Percentiles rank a stretch among this genome's conserved stretches.
Evolutionary conservation across 352 stramenopile genomes (phyloP).

Genomic region (Phytopythium vexans): DNA sequence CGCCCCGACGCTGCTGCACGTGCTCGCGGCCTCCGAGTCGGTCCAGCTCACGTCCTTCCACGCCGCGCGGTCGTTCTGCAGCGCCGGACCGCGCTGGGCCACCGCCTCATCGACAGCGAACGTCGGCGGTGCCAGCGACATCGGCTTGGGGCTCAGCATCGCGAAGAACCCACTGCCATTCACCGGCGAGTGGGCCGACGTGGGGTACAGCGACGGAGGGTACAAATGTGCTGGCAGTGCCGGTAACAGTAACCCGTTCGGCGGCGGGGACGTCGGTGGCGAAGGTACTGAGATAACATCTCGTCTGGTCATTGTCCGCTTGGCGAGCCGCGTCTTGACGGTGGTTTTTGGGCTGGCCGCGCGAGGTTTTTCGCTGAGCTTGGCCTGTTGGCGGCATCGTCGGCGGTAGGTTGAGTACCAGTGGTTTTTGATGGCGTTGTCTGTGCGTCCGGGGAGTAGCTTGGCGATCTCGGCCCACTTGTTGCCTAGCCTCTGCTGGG

Average conservation of each 20-base stretch:
- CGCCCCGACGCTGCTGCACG: constrained; percentile 6
- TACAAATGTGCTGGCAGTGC: too few relatives aligned
- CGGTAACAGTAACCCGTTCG: too few relatives aligned
- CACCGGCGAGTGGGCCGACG: too few relatives aligned
- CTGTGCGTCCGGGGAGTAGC: constrained; percentile 87
- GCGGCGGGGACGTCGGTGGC: neutral
- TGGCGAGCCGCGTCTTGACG: neutral
- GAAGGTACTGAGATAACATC: neutral
- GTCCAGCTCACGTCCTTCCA: constrained; percentile 41
- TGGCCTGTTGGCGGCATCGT: constrained; percentile 51
- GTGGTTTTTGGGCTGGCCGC: neutral
- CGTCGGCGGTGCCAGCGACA: constrained; percentile 11
- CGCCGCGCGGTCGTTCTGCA: constrained; percentile 60
- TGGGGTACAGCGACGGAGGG: too few relatives aligned
- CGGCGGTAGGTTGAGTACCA: constrained; percentile 80
- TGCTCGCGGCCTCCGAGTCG: constrained; percentile 22
- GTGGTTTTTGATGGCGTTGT: constrained; percentile 88
- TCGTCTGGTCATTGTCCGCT: neutral
- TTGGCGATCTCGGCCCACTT: constrained; percentile 98
- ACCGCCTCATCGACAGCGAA: constrained; percentile 23
- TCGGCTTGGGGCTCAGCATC: neutral
- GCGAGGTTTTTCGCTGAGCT: constrained; percentile 18
- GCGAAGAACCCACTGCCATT: too few relatives aligned
- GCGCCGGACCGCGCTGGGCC: constrained; percentile 14
- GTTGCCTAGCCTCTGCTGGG: constrained; percentile 87